These are phyloP conservation scores for Macrolepiota albuminosa DNA, from an alignment of 768 basidiomycete genomes.

Conservation along the genomic window DNA sequence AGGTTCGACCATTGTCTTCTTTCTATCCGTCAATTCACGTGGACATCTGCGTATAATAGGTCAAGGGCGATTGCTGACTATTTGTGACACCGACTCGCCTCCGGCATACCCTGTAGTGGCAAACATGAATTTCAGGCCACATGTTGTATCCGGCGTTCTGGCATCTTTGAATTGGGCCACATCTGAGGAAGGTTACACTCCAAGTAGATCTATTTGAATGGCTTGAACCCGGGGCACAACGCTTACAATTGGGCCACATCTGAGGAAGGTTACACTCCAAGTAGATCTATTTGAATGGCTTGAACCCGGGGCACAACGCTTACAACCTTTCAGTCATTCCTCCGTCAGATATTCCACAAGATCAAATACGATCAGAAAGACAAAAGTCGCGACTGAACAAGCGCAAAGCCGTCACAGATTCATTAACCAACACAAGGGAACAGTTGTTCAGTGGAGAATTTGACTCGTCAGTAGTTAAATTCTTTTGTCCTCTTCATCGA, in stretches of 20 bases:
- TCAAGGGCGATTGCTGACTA: constrained; percentile 73
- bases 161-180: constrained; percentile 88
- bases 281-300: constrained; percentile 29
- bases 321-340: constrained; percentile 42
- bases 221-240: too few relatives aligned
- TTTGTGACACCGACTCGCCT: constrained; percentile 88
- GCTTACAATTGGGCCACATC: constrained; percentile 96
- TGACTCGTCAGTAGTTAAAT: constrained; percentile 58
- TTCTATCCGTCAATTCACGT: neutral
- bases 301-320: constrained; percentile 1
- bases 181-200: constrained; percentile 69
- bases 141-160: constrained; percentile 47
- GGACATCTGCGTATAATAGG: constrained; percentile 36
- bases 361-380: constrained; percentile 63
- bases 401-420: constrained; percentile 65
- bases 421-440: constrained; percentile 59
- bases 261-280: constrained; percentile 67
- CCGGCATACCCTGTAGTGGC: constrained; percentile 83
- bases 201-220: constrained; percentile 50
- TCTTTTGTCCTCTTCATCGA: neutral
- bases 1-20: constrained; percentile 37
- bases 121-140: constrained; percentile 80
- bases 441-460: constrained; percentile 87
- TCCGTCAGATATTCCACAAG: constrained; percentile 52
- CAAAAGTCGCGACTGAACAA: constrained; percentile 71